Percentiles rank a stretch among this genome's conserved stretches.
Evolutionary conservation across 2,329 filamentous ascomycete species (phyloP).

Genomic region (Colletotrichum paranaense): DNA sequence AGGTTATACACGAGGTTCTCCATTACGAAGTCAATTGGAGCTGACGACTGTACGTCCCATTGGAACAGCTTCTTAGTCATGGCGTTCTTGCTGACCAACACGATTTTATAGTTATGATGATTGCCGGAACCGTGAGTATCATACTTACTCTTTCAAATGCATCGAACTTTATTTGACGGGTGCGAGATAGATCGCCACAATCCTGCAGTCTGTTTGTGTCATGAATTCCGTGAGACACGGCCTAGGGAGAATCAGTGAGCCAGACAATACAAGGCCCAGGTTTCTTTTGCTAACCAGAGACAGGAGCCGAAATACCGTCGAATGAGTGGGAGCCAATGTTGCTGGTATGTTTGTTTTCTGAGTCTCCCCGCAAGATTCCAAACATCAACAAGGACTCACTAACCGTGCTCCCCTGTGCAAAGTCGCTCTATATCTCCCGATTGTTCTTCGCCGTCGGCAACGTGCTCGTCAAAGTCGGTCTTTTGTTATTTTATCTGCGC

Average conservation of each 20-base stretch:
- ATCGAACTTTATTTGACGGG: background rate
- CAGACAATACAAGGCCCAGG: background rate
- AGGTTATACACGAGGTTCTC: slow-evolving; percentile 11
- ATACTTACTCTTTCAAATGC: background rate
- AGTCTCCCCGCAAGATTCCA: background rate
- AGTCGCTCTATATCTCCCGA: slow-evolving; percentile 3
- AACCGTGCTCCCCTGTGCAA: background rate
- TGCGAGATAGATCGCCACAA: background rate
- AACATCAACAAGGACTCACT: background rate
- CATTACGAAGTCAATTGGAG: slow-evolving; percentile 8
- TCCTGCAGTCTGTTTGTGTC: background rate
- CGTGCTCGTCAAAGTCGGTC: slow-evolving; percentile 10
- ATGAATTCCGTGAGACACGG: too few relatives aligned
- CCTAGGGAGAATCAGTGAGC: too few relatives aligned
- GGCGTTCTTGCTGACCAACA: background rate
- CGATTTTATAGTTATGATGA: background rate
- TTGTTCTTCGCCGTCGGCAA: slow-evolving; percentile 9
- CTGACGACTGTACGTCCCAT: slow-evolving; percentile 4
- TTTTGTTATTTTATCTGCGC: slow-evolving; percentile 18
- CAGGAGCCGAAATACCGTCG: background rate
- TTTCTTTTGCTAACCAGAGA: background rate
- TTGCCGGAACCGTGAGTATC: background rate
- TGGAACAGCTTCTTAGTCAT: too few relatives aligned
- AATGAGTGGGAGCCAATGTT: slow-evolving; percentile 14
- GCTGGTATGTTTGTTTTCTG: background rate